Evolutionary conservation across 1,284 basidiomycete species (phyloP).

Genomic region (Abortiporus biennis): DNA sequence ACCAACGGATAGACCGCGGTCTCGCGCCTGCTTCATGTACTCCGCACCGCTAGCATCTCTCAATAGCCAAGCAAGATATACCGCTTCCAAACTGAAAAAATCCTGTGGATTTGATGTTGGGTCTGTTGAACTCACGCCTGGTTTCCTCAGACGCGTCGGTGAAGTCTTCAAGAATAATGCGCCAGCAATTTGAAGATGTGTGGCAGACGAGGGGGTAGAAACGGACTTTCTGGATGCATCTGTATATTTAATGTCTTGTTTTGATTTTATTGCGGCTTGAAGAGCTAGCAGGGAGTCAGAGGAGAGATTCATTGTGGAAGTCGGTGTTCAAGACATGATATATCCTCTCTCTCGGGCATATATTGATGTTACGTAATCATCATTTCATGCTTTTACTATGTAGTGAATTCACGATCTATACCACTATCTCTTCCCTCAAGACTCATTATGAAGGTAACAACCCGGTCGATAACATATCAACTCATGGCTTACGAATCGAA

Average conservation of each 20-base stretch:
- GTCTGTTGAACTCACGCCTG: slow-evolving; percentile 35
- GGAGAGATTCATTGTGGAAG: not conserved
- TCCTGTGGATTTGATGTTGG: slow-evolving; percentile 41
- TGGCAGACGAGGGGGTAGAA: slow-evolving; percentile 36
- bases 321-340: no score
- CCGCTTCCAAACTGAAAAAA: slow-evolving; percentile 74
- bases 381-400: no score
- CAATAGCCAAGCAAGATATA: slow-evolving; percentile 77
- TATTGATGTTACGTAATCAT: no score
- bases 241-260: slow-evolving; percentile 44
- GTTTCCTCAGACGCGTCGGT: slow-evolving; percentile 69
- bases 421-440: not conserved
- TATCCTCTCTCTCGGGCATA: no score
- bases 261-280: slow-evolving; percentile 50
- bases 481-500: no score
- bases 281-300: slow-evolving; percentile 50
- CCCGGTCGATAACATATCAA: no score
- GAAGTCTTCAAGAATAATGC: slow-evolving; percentile 60
- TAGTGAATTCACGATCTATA: not conserved
- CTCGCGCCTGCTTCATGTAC: slow-evolving; percentile 81
- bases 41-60: slow-evolving; percentile 71
- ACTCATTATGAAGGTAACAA: no score
- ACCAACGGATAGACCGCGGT: slow-evolving; percentile 62
- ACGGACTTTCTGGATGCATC: slow-evolving; percentile 15
- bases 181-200: slow-evolving; percentile 58